Evolutionary conservation across 495 filamentous ascomycete genomes (phyloP), one percentile per base, ranked within the genome.

Genomic region (Xylaria nigripes): DNA sequence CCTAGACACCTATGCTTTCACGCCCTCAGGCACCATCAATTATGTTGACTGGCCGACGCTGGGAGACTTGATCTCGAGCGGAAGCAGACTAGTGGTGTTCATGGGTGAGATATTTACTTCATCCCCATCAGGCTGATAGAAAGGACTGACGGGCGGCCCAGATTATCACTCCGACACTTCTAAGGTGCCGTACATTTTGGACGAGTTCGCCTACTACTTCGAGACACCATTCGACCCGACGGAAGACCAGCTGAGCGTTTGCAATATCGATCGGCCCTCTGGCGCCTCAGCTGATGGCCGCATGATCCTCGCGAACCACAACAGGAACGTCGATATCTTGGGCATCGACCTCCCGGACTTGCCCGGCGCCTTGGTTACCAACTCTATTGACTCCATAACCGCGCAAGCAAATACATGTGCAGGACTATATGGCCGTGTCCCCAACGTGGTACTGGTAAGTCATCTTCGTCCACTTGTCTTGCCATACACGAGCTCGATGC

Each of bases 231-330:
- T 81, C 70, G 81, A 83, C 27, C 78, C 81, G 9, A 81, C 73
- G 21, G 72, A 75, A 22, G 61, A 72, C 0, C 74, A 74, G 3
- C 80, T 85, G 59, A 83, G 80, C 63, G 56, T 59, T 40, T 88
- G 86, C 64, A 65, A 64, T 6, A 67, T 86, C 30, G 73, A 87
- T 57, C 76, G 86, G 12, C 86, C 86, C 6, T 62, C 58, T n/a
- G 63, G 69, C 12, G 67, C 76, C 22, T 71, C 70, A 15, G 67
- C 76, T 3, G 69, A 76, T 13, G 72, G 74, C 0, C 76, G 83
- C 45, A 77, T 93, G 81, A 90, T 89, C 58, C 82, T 93, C 67
- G 86, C 85, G 32, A 95, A 95, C 62, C 89, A 95, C 68, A 92
- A 91, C 62, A 67, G 90, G 42, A 89, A 91, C 60, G 54, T 82